phyloP scores from a whole-genome alignment of 768 basidiomycete species.

The Tylopilus balloui region DNA sequence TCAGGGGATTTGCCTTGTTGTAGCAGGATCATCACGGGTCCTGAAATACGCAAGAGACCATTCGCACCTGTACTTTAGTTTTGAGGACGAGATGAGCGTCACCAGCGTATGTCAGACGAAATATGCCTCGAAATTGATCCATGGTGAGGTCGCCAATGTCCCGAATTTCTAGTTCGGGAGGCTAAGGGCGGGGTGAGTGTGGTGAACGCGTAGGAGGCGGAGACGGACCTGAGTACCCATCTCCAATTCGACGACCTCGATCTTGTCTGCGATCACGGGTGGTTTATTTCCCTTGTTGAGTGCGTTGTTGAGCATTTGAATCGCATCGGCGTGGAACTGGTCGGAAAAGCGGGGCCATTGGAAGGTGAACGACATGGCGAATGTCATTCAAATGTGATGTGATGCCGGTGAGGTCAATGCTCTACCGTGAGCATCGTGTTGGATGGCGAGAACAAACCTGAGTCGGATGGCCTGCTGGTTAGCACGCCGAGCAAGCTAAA shows the following conservation, averaged over 20 bases:
- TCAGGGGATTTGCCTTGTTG: constrained; percentile 85
- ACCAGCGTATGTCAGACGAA: constrained; percentile 89
- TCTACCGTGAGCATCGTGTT: constrained; percentile 20
- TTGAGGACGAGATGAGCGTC: constrained; percentile 85
- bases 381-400: neutral
- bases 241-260: constrained; percentile 97
- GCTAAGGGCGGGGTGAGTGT: constrained; percentile 44
- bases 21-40: constrained; percentile 3
- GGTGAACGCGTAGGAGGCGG: neutral
- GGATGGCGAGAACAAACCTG: constrained; percentile 14
- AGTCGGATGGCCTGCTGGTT: constrained; percentile 2
- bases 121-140: constrained; percentile 96
- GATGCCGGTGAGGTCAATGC: constrained; percentile 1
- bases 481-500: neutral
- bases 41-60: neutral
- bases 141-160: constrained; percentile 96
- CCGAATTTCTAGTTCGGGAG: constrained; percentile 93
- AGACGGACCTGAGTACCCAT: constrained; percentile 91
- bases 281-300: constrained; percentile 98
- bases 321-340: constrained; percentile 94
- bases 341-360: constrained; percentile 97
- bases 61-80: constrained; percentile 85
- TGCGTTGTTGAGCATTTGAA: constrained; percentile 93
- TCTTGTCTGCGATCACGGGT: constrained; percentile 93
- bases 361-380: constrained; percentile 81